Conservation (phyloP, 2,329 filamentous ascomycete genomes). For the Cyclaneusma minus region DNA sequence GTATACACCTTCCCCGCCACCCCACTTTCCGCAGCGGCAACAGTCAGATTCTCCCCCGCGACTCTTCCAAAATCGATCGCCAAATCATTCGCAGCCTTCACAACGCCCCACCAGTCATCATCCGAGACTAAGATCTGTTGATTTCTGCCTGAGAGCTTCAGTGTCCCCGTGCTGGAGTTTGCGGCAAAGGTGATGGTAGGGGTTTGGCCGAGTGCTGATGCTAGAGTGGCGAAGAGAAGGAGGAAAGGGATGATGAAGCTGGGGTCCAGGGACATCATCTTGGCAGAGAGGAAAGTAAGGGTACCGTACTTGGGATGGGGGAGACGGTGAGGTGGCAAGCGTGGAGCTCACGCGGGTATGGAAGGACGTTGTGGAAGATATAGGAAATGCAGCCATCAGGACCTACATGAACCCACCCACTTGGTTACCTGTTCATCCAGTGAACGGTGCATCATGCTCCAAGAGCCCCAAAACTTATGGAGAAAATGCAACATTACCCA, state of each 20-base stretch:
- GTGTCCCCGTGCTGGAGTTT: slow-evolving; percentile 6
- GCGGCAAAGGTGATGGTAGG: slow-evolving; percentile 25
- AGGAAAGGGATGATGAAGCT: slow-evolving; percentile 9
- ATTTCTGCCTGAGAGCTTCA: slow-evolving; percentile 13
- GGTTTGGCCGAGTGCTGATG: slow-evolving; percentile 30
- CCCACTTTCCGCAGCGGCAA: slow-evolving; percentile 9
- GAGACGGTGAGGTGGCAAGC: too few relatives aligned
- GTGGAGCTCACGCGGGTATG: too few relatives aligned
- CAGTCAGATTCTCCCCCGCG: slow-evolving; percentile 46
- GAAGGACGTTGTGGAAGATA: too few relatives aligned
- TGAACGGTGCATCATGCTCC: too few relatives aligned
- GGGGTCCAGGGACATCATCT: slow-evolving; percentile 7
- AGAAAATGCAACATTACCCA: too few relatives aligned
- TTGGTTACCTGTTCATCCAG: too few relatives aligned
- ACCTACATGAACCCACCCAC: too few relatives aligned
- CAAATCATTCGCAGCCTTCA: slow-evolving; percentile 51
- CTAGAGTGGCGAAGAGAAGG: slow-evolving; percentile 10
- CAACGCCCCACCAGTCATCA: slow-evolving; percentile 51
- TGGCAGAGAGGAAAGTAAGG: too few relatives aligned
- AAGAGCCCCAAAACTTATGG: too few relatives aligned
- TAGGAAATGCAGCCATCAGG: too few relatives aligned
- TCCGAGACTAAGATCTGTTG: slow-evolving; percentile 38
- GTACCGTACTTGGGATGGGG: too few relatives aligned
- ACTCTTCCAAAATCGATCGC: slow-evolving; percentile 56
- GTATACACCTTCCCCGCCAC: slow-evolving; percentile 9